Evolutionary conservation across 352 stramenopile species (phyloP).

Genomic region (Phytophthora capsici): DNA sequence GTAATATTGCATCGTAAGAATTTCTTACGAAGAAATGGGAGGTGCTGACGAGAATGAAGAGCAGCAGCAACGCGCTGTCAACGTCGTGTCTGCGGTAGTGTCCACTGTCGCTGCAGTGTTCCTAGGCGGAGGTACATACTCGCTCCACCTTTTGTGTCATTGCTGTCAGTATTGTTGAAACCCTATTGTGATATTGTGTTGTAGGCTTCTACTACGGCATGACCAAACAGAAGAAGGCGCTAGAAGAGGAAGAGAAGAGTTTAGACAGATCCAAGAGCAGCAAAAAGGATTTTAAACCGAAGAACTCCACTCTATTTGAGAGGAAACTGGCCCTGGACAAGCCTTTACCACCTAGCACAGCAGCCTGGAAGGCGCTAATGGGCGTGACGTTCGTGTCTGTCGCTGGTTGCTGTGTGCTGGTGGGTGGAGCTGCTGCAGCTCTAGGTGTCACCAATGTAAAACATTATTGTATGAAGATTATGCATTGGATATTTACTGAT

Average conservation of each 20-base stretch:
- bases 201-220: conserved; percentile 73
- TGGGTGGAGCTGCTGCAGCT: conserved; percentile 37
- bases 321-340: conserved; percentile 48
- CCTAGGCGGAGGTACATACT: conserved; percentile 48
- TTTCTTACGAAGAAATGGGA: too few relatives aligned
- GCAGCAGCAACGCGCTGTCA: conserved; percentile 21
- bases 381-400: conserved; percentile 57
- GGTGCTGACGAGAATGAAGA: conserved; percentile 8
- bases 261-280: conserved; percentile 6
- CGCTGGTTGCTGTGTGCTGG: conserved; percentile 45
- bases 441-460: conserved; percentile 54
- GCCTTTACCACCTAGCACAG: conserved; percentile 36
- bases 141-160: neutral
- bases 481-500: conserved; percentile 9
- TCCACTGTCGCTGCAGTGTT: conserved; percentile 47
- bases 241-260: conserved; percentile 45
- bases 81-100: conserved; percentile 36
- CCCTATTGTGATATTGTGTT: conserved; percentile 31
- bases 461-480: conserved; percentile 6
- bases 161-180: neutral
- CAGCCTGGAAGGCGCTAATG: conserved; percentile 52
- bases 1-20: neutral
- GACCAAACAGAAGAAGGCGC: conserved; percentile 45
- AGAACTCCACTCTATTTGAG: conserved; percentile 46
- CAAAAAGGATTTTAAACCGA: conserved; percentile 36